phyloP scores from a whole-genome alignment of 331 rosid genomes.

The Quercus phellos region DNA sequence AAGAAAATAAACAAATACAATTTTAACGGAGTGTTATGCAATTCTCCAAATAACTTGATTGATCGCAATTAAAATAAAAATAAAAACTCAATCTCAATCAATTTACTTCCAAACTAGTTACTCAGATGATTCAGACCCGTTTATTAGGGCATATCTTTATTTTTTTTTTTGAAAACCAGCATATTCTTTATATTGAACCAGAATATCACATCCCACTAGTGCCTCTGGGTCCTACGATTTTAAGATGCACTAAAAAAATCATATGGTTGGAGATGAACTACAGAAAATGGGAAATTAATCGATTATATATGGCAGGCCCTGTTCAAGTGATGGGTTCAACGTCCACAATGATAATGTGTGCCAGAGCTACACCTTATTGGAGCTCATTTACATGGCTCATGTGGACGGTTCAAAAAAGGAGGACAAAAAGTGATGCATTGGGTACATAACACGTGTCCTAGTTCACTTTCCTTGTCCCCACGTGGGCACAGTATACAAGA shows the following conservation, averaged over 20 bases:
- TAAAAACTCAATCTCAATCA: too few species aligned
- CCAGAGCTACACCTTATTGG: slow-evolving; percentile 23
- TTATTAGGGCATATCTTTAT: too few species aligned
- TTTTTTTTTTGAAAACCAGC: too few species aligned
- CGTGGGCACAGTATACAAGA: slow-evolving; percentile 30
- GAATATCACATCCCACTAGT: background rate
- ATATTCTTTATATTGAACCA: too few species aligned
- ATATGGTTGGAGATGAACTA: background rate
- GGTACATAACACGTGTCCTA: slow-evolving; percentile 3
- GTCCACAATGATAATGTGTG: slow-evolving; percentile 29
- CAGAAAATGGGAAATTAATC: background rate
- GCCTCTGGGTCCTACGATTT: background rate
- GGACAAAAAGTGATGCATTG: background rate
- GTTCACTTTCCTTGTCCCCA: background rate
- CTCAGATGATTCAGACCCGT: too few species aligned
- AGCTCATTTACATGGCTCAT: background rate
- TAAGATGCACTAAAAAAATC: background rate
- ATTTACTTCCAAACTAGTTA: too few species aligned
- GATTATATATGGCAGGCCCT: slow-evolving; percentile 15
- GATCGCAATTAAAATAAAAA: too few species aligned
- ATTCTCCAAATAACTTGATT: too few species aligned
- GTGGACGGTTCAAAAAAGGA: background rate
- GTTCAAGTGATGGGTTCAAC: slow-evolving; percentile 4
- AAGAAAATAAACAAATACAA: too few species aligned
- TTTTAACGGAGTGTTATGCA: too few species aligned